Evolutionary conservation across 805 yeast species (phyloP).

Genomic region (Yueomyces sinensis): DNA sequence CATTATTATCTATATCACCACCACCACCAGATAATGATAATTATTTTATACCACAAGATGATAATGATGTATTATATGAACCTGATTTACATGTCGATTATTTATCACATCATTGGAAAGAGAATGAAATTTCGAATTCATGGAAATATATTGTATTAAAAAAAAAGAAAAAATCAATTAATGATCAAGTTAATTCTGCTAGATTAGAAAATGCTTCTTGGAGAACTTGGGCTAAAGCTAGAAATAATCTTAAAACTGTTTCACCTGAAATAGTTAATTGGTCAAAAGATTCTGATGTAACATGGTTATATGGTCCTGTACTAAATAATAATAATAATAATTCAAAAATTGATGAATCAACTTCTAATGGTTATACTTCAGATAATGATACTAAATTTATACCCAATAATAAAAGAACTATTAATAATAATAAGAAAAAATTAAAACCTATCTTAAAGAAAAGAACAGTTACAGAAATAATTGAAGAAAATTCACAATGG

Average conservation of each 20-base stretch:
- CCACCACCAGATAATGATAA: constrained; percentile 21
- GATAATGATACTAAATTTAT: constrained; percentile 28
- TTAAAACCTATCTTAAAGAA: constrained; percentile 83
- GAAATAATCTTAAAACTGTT: constrained; percentile 63
- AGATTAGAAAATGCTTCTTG: constrained; percentile 83
- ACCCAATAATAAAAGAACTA: constrained; percentile 18
- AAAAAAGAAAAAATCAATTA: constrained; percentile 34
- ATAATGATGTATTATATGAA: constrained; percentile 62
- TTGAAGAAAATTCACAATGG: constrained; percentile 26
- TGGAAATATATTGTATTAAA: constrained; percentile 87
- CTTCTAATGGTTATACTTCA: constrained; percentile 26
- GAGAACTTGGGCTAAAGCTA: constrained; percentile 97
- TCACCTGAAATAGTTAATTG: constrained; percentile 89
- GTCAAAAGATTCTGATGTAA: constrained; percentile 94
- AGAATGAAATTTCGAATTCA: constrained; percentile 79
- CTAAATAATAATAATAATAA: constrained; percentile 10
- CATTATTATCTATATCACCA: constrained; percentile 22
- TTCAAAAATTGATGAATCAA: neutral
- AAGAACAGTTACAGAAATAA: constrained; percentile 72
- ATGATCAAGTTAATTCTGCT: constrained; percentile 69
- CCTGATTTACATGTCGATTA: constrained; percentile 92
- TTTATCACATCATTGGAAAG: constrained; percentile 92
- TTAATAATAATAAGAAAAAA: constrained; percentile 9
- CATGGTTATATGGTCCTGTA: constrained; percentile 93
- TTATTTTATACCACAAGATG: constrained; percentile 55